A percentile compares a stretch with the other conserved stretches of the same genome.
Conservation (phyloP, 805 yeast species). For the Candida chilensis region DNA sequence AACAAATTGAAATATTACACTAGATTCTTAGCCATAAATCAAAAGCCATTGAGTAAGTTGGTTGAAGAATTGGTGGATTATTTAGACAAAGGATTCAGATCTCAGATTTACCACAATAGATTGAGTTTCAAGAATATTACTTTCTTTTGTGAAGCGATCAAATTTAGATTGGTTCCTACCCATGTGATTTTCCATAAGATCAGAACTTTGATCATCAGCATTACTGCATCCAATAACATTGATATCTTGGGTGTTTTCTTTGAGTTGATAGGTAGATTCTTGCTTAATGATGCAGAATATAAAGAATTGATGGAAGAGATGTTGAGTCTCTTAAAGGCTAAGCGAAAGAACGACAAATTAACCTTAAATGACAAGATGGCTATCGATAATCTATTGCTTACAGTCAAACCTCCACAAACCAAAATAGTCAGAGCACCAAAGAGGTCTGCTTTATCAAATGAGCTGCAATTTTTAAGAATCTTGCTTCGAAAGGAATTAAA, state of each 20-base stretch:
- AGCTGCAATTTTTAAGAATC: conserved; percentile 37
- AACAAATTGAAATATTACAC: conserved; percentile 42
- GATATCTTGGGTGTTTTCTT: conserved; percentile 64
- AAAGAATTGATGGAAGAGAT: conserved; percentile 51
- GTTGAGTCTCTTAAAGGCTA: conserved; percentile 44
- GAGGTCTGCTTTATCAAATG: conserved; percentile 21
- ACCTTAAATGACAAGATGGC: conserved; percentile 47
- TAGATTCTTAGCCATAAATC: conserved; percentile 60
- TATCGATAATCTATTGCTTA: conserved; percentile 42
- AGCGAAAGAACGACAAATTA: conserved; percentile 39
- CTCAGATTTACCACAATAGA: conserved; percentile 44
- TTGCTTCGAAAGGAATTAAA: conserved; percentile 45
- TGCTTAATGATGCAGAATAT: conserved; percentile 49
- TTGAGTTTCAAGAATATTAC: conserved; percentile 48
- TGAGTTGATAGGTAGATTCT: conserved; percentile 59
- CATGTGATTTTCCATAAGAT: conserved; percentile 68
- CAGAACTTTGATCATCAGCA: conserved; percentile 43
- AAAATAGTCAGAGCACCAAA: conserved; percentile 16
- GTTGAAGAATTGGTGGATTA: conserved; percentile 41
- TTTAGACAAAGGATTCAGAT: conserved; percentile 52
- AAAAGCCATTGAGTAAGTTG: conserved; percentile 36
- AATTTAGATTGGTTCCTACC: conserved; percentile 66
- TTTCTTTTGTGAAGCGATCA: conserved; percentile 67
- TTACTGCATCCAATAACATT: conserved; percentile 46
- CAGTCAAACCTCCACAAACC: conserved; percentile 46